Percentiles rank a stretch among this genome's conserved stretches.
Conservation (phyloP, 2,329 filamentous ascomycete genomes). For the Ambrosiella cleistominuta region DNA sequence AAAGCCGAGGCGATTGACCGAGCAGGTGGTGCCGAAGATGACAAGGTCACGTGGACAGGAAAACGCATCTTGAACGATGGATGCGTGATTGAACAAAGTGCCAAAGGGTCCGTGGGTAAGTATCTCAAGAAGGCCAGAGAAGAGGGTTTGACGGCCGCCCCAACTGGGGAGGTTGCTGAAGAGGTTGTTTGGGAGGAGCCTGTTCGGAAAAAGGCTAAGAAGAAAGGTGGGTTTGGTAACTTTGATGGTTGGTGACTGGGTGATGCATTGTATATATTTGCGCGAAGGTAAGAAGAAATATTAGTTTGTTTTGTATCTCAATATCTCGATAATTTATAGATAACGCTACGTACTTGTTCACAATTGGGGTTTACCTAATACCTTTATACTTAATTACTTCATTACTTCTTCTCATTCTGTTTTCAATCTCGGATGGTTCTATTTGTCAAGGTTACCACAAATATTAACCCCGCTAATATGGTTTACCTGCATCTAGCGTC, state of each 20-base stretch:
- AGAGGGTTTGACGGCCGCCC: background rate
- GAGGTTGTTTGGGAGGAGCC: constrained; percentile 53
- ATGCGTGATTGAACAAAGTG: constrained; percentile 29
- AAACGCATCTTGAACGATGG: constrained; percentile 64
- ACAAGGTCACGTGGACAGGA: constrained; percentile 87
- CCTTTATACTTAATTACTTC: too few species aligned
- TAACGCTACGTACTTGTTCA: too few species aligned
- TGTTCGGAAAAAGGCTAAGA: constrained; percentile 63
- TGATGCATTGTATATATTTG: background rate
- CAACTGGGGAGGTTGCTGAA: constrained; percentile 36
- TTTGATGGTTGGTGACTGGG: constrained; percentile 71
- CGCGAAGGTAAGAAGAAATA: too few species aligned
- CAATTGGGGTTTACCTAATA: too few species aligned
- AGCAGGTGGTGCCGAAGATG: constrained; percentile 64
- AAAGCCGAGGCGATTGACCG: constrained; percentile 43
- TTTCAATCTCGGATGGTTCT: too few species aligned
- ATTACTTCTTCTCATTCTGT: too few species aligned
- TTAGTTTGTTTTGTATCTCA: too few species aligned
- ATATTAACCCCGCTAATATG: background rate
- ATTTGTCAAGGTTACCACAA: background rate
- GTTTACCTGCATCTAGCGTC: constrained; percentile 28
- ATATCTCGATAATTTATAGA: too few species aligned
- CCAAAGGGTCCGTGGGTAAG: constrained; percentile 47
- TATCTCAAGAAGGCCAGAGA: constrained; percentile 41
- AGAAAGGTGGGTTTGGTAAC: constrained; percentile 66